Percentiles rank a stretch among this genome's conserved stretches.
Evolutionary conservation across 768 basidiomycete species (phyloP).

Genomic region (Cystobasidium tubakii): DNA sequence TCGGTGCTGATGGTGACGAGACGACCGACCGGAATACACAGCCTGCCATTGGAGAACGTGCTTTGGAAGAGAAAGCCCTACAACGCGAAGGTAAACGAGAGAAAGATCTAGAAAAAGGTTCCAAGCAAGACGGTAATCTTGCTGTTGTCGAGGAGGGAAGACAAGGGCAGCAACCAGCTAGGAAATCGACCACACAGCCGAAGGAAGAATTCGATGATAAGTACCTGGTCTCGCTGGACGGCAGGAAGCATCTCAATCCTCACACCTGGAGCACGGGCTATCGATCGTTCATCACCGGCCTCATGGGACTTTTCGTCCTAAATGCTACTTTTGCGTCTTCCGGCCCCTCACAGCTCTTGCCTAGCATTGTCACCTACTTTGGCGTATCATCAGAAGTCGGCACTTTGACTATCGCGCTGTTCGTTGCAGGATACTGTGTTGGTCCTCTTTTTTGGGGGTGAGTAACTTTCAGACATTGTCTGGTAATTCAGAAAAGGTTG

Average conservation of each 20-base stretch:
- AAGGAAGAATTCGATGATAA: conserved; percentile 33
- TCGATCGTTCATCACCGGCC: conserved; percentile 44
- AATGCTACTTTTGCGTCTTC: conserved; percentile 47
- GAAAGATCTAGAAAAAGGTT: neutral
- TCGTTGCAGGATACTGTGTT: conserved; percentile 45
- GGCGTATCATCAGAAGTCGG: conserved; percentile 44
- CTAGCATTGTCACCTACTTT: conserved; percentile 42
- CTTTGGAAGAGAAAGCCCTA: neutral
- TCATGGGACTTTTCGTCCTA: conserved; percentile 45
- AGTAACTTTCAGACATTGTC: no score
- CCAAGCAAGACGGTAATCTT: neutral
- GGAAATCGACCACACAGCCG: neutral
- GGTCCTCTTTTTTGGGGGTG: conserved; percentile 42
- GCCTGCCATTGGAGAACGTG: neutral
- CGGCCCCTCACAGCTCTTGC: conserved; percentile 43
- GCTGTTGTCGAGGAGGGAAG: neutral
- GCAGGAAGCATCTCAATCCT: conserved; percentile 42
- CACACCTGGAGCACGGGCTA: conserved; percentile 42
- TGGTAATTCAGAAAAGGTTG: no score
- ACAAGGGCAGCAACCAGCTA: neutral
- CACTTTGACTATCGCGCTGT: conserved; percentile 44
- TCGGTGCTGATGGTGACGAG: neutral
- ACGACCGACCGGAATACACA: neutral
- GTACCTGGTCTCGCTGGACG: conserved; percentile 43
- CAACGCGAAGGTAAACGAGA: neutral